These are phyloP conservation scores for Uronychia setigera DNA, from an alignment of 73 alveolate species.

Conservation along the genomic window DNA sequence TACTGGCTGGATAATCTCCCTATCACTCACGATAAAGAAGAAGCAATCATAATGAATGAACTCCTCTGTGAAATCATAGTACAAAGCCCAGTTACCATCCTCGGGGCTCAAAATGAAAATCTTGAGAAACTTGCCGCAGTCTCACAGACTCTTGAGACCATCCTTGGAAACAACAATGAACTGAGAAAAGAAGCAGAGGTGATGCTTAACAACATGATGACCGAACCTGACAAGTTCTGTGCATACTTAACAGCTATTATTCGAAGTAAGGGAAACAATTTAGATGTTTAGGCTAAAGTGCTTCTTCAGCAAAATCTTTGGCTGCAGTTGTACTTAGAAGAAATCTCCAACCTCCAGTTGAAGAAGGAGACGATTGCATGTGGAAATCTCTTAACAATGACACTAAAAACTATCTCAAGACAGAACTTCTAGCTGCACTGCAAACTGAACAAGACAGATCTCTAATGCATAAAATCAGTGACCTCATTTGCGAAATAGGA, in stretches of 20 bases:
- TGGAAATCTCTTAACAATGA: conserved; percentile 69
- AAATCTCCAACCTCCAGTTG: conserved; percentile 47
- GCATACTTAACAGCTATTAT: conserved; percentile 48
- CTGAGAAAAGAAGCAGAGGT: conserved; percentile 72
- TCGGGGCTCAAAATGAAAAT: conserved; percentile 46
- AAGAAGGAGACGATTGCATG: conserved; percentile 47
- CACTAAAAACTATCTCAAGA: conserved; percentile 48
- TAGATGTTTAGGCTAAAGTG: too few species aligned
- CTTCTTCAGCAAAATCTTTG: conserved; percentile 54
- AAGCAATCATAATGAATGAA: conserved; percentile 53
- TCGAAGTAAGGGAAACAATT: conserved; percentile 40
- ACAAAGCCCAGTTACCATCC: conserved; percentile 30
- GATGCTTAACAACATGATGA: conserved; percentile 51
- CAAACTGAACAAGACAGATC: conserved; percentile 48
- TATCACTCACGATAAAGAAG: conserved; percentile 49
- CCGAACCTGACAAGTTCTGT: conserved; percentile 70
- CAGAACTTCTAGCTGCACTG: conserved; percentile 51
- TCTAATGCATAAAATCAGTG: conserved; percentile 68
- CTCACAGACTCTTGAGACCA: conserved; percentile 42
- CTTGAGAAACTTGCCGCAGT: conserved; percentile 26
- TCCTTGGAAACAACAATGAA: conserved; percentile 62
- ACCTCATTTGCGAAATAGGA: conserved; percentile 75
- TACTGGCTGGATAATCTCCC: conserved; percentile 59
- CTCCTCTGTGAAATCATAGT: conserved; percentile 26
- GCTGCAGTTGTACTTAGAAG: conserved; percentile 75